Evolutionary conservation across 2,329 filamentous ascomycete genomes (phyloP), one percentile per base, ranked within the genome.

Genomic region (Hypoxylon sp.): DNA sequence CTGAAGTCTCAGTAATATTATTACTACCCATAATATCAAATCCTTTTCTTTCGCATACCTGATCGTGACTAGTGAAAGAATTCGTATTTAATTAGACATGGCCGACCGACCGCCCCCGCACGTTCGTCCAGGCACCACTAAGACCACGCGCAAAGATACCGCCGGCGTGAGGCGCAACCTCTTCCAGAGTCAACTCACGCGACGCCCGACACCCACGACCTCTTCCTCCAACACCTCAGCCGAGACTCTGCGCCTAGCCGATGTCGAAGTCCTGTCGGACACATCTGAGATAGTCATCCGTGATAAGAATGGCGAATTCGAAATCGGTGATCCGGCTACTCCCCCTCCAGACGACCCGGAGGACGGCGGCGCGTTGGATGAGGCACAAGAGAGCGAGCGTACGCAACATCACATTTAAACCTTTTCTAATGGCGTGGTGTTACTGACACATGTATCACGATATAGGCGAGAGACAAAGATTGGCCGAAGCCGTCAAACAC

Each of bases 401-500:
- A 82, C 24, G 84, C 75, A 14, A 5, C 8, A 42, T 3, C 14
- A 2, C 33, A n/a, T 39, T 10, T 61, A 17, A 51, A 39, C 2
- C 2, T 1, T 9, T 31, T 31, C 5, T 11, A 10, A 19, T 48
- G 14, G 77, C 6, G 75, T 17, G 71, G 10, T 8, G 74, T 69
- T 61, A 77, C 74, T 64, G 48, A 72, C 48, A 68, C 67, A 55
- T 19, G 48, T 42, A 72, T 54, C 11, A 22, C 11, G 31, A 19
- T 63, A 62, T 67, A 89, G 87, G 85, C 62, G 89, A 91, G 75
- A 82, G 87, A 57, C 88, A 91, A 75, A 82, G 85, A 55, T 78
- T 91, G 10, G 84, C 86, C 24, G 88, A 91, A 68, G 87, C 87
- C 0, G 86, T 91, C 35, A 88, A 85, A 74, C 86, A 88, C 73